A percentile compares a stretch with the other conserved stretches of the same genome.
phyloP scores from a whole-genome alignment of 192 early-diverging fungal species.

The Paraglomus occultum region DNA sequence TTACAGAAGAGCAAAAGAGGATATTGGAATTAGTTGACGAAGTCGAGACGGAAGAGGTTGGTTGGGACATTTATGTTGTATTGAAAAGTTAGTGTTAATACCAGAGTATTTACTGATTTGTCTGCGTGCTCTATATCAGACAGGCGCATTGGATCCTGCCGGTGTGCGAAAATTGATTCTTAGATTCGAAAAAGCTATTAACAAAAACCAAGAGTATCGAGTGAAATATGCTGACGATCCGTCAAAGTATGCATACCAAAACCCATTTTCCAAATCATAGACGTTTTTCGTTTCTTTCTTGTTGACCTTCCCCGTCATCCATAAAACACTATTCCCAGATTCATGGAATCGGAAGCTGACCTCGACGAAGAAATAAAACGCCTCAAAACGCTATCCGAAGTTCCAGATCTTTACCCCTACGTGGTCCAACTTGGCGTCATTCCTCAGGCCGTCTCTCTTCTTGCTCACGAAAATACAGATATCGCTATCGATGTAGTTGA shows the following conservation, averaged over 20 bases:
- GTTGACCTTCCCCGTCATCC: neutral
- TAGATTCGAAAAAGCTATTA: constrained; percentile 82
- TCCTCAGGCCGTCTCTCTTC: constrained; percentile 64
- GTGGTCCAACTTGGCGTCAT: constrained; percentile 69
- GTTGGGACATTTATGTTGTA: neutral
- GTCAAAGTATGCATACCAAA: constrained; percentile 35
- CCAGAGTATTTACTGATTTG: neutral
- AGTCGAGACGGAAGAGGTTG: constrained; percentile 69
- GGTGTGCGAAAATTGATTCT: constrained; percentile 74
- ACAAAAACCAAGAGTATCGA: constrained; percentile 85
- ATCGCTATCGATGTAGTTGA: constrained; percentile 83
- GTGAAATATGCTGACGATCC: constrained; percentile 76
- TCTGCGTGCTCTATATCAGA: constrained; percentile 8
- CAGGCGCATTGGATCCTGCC: constrained; percentile 55
- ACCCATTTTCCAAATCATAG: neutral
- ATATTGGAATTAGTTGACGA: constrained; percentile 85
- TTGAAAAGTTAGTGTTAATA: neutral
- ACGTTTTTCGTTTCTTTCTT: neutral
- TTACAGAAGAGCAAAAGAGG: constrained; percentile 70
- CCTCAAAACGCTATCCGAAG: constrained; percentile 71
- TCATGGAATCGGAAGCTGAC: constrained; percentile 95
- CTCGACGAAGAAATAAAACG: constrained; percentile 87
- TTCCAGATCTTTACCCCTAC: constrained; percentile 74
- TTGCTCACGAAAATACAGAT: constrained; percentile 94
- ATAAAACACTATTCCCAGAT: constrained; percentile 39